phyloP scores from a whole-genome alignment of 257 asterid species.

The Forsythia suspensa region DNA sequence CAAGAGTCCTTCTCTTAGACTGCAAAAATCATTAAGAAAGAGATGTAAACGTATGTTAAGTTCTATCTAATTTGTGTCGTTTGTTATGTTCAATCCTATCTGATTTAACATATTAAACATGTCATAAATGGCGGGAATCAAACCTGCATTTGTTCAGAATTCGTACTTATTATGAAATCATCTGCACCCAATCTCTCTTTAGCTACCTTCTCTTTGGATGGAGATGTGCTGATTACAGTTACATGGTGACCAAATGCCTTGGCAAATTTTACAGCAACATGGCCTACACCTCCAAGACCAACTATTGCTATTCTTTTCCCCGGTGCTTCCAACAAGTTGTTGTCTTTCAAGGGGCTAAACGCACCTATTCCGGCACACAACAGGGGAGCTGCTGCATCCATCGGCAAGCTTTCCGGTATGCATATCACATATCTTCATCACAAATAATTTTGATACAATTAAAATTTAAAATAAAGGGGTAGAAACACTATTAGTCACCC shows the following conservation, averaged over 20 bases:
- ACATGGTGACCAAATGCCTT: conserved; percentile 86
- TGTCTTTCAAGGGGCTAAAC: conserved; percentile 66
- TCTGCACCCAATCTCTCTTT: conserved; percentile 62
- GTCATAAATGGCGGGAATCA: neutral
- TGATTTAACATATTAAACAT: too few relatives aligned
- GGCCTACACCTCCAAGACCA: conserved; percentile 86
- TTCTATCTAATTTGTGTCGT: too few relatives aligned
- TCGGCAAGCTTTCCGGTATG: conserved; percentile 63
- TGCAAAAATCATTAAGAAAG: conserved; percentile 13
- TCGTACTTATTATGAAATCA: conserved; percentile 71
- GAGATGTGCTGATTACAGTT: conserved; percentile 81
- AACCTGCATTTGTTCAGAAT: conserved; percentile 65
- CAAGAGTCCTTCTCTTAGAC: conserved; percentile 61
- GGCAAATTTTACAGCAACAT: conserved; percentile 73
- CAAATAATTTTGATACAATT: neutral
- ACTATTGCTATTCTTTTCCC: conserved; percentile 61
- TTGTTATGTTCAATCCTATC: too few relatives aligned
- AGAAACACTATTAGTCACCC: neutral
- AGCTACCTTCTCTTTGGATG: conserved; percentile 77
- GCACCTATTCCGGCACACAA: conserved; percentile 76
- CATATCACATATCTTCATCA: conserved; percentile 62
- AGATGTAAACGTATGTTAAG: too few relatives aligned
- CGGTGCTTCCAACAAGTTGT: conserved; percentile 39
- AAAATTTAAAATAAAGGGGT: neutral
- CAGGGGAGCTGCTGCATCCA: conserved; percentile 92